Evolutionary conservation across 139 green algal genomes (phyloP).

Genomic region (Dunaliella primolecta): DNA sequence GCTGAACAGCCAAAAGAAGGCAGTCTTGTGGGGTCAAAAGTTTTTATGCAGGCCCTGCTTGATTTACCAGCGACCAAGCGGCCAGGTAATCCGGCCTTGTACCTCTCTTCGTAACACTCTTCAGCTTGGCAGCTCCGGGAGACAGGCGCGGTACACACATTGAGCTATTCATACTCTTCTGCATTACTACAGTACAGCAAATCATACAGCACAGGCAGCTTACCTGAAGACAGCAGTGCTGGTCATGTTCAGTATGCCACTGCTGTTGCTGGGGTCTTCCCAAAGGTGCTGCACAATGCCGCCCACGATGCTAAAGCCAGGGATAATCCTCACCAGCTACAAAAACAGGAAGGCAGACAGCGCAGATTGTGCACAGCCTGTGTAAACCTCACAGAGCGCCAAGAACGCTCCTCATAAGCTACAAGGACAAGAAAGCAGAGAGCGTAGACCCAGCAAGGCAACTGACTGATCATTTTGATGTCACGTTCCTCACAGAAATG

Average conservation of each 20-base stretch:
- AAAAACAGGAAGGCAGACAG: background rate
- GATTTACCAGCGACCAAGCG: too few relatives aligned
- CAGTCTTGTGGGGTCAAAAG: too few relatives aligned
- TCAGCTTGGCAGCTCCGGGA: background rate
- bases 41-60: too few relatives aligned
- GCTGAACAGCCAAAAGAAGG: too few relatives aligned
- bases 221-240: background rate
- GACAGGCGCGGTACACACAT: background rate
- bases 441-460: too few relatives aligned
- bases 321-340: background rate
- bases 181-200: background rate
- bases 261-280: background rate
- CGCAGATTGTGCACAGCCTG: too few relatives aligned
- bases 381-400: too few relatives aligned
- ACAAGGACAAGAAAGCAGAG: background rate
- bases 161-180: background rate
- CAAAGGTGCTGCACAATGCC: background rate
- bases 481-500: too few relatives aligned
- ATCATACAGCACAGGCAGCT: background rate
- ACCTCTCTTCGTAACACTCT: too few relatives aligned
- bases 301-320: background rate
- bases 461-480: too few relatives aligned
- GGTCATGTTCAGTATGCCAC: background rate
- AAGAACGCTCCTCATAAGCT: background rate
- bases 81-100: too few relatives aligned